phyloP scores from a whole-genome alignment of 352 stramenopile species.

The Halophytophthora polymorphica region DNA sequence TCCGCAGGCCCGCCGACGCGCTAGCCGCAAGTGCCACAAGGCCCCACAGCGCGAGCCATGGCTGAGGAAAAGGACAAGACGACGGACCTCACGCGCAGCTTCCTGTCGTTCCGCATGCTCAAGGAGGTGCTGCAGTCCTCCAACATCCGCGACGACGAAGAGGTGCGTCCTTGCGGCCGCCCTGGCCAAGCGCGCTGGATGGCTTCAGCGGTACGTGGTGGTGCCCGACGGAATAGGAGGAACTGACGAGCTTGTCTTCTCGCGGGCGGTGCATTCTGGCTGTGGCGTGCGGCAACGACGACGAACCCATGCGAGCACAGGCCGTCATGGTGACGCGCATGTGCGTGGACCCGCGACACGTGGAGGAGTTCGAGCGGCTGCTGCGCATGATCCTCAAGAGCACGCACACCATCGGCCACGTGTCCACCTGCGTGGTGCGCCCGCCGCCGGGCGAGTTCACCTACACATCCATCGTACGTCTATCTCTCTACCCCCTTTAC shows the following conservation, averaged over 20 bases:
- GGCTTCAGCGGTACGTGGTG: background rate
- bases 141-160: slow-evolving; percentile 76
- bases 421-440: slow-evolving; percentile 81
- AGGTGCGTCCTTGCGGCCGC: slow-evolving; percentile 35
- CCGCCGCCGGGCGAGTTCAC: slow-evolving; percentile 68
- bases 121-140: slow-evolving; percentile 73
- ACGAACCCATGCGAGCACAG: slow-evolving; percentile 16
- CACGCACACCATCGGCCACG: slow-evolving; percentile 73
- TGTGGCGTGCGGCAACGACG: background rate
- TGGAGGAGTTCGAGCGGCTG: slow-evolving; percentile 77
- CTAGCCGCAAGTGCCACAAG: too few relatives aligned
- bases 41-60: slow-evolving; percentile 7
- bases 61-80: slow-evolving; percentile 25
- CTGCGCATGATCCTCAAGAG: slow-evolving; percentile 79
- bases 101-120: slow-evolving; percentile 71
- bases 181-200: too few relatives aligned
- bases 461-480: slow-evolving; percentile 80
- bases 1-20: too few relatives aligned
- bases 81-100: slow-evolving; percentile 50
- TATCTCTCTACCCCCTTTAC: background rate
- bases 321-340: slow-evolving; percentile 83
- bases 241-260: too few relatives aligned
- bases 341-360: slow-evolving; percentile 65
- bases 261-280: too few relatives aligned
- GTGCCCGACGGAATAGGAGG: background rate